These are phyloP conservation scores for Apiospora hydei DNA, from an alignment of 2,329 filamentous ascomycete genomes.

Conservation along the genomic window DNA sequence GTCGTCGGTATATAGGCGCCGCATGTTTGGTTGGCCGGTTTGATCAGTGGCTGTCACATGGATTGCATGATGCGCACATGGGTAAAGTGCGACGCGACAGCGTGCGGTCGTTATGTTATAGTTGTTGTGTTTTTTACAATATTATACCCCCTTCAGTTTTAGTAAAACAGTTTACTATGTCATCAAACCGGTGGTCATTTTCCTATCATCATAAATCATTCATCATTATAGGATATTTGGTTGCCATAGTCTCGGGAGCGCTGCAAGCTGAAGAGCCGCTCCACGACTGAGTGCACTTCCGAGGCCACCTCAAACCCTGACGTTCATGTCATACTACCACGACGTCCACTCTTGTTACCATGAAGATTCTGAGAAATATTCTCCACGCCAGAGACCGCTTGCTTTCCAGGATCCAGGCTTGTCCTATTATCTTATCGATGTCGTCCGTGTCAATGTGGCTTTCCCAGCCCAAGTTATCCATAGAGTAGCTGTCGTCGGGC, in stretches of 20 bases:
- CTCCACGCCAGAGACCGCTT: neutral
- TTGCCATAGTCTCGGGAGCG: too few relatives aligned
- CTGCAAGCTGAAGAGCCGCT: neutral
- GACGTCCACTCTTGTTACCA: neutral
- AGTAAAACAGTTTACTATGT: constrained; percentile 9
- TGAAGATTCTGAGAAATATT: neutral
- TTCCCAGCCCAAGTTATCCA: neutral
- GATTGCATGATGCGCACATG: constrained; percentile 20
- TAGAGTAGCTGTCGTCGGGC: neutral
- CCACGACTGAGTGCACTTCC: too few relatives aligned
- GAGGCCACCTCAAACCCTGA: neutral
- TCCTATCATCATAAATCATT: neutral
- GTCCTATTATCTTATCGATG: neutral
- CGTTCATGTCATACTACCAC: neutral
- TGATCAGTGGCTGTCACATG: neutral
- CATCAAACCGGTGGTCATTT: too few relatives aligned
- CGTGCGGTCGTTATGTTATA: constrained; percentile 8
- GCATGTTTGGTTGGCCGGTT: neutral
- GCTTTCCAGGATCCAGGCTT: neutral
- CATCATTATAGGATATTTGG: too few relatives aligned
- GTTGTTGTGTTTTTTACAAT: neutral
- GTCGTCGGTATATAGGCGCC: neutral
- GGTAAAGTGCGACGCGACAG: constrained; percentile 3
- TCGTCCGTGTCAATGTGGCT: neutral
- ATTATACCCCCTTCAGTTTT: constrained; percentile 21